Conservation (phyloP, 345 rosid species). For the Salix koriyanagi region DNA sequence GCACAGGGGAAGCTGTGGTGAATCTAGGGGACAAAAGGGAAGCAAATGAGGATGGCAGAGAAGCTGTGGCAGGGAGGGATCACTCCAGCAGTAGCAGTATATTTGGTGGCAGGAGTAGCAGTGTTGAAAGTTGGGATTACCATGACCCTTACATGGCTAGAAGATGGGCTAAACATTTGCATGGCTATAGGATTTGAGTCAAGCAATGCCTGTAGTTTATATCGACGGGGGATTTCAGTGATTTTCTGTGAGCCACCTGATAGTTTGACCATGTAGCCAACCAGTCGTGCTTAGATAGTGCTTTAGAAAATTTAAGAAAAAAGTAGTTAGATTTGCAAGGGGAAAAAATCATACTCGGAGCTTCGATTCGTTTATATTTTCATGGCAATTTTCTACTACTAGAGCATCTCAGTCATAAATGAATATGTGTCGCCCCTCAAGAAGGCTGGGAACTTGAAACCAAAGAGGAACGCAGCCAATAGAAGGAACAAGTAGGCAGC, state of each 20-base stretch:
- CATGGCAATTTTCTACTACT: too few species aligned
- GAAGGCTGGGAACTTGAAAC: not conserved
- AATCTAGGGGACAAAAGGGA: constrained; percentile 41
- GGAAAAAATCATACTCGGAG: not conserved
- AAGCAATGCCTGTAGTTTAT: constrained; percentile 10
- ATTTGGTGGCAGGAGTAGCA: constrained; percentile 47
- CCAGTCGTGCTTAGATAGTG: not conserved
- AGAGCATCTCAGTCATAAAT: not conserved
- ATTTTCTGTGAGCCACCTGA: not conserved
- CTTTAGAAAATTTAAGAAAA: not conserved
- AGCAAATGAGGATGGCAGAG: constrained; percentile 22
- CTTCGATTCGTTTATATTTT: not conserved
- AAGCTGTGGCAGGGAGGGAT: constrained; percentile 26
- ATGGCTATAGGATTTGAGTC: constrained; percentile 53
- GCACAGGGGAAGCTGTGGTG: constrained; percentile 59
- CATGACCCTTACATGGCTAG: constrained; percentile 77
- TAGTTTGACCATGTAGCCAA: not conserved
- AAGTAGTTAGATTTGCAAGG: not conserved
- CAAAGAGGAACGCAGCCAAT: not conserved
- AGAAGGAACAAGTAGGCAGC: not conserved
- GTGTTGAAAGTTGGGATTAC: constrained; percentile 61
- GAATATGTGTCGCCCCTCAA: too few species aligned
- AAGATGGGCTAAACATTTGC: constrained; percentile 84
- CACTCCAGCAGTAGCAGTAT: constrained; percentile 20
- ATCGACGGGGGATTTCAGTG: constrained; percentile 14